Conservation (phyloP, 2,329 filamentous ascomycete species). For the Fusarium sulawesiense region DNA sequence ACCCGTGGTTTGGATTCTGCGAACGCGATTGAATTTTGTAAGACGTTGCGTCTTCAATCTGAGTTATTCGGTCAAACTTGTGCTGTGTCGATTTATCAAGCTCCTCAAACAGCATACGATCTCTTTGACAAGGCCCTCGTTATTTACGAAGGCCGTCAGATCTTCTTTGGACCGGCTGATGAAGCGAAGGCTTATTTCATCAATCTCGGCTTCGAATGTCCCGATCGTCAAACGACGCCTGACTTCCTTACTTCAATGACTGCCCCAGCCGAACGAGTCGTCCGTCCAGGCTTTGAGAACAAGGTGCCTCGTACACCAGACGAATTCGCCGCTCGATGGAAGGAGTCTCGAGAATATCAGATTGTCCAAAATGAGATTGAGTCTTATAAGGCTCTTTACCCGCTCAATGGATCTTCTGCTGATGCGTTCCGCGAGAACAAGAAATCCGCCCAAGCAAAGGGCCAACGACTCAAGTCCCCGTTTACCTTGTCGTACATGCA, state of each 20-base stretch:
- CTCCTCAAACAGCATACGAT: conserved; percentile 68
- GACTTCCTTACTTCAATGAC: conserved; percentile 72
- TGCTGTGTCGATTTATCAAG: conserved; percentile 66
- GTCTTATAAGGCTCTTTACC: conserved; percentile 43
- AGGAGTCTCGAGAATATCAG: conserved; percentile 39
- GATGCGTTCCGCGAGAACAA: conserved; percentile 45
- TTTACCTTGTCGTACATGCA: conserved; percentile 61
- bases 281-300: conserved; percentile 50
- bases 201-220: conserved; percentile 71
- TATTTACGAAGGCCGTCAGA: conserved; percentile 74
- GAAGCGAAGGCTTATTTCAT: conserved; percentile 71
- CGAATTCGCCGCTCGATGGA: conserved; percentile 54
- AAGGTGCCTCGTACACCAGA: conserved; percentile 52
- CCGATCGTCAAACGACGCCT: conserved; percentile 70
- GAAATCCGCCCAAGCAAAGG: conserved; percentile 45
- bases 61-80: conserved; percentile 44
- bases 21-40: conserved; percentile 48
- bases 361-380: not conserved
- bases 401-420: conserved; percentile 35
- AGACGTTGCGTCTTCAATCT: conserved; percentile 43
- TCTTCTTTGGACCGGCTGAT: conserved; percentile 70
- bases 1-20: conserved; percentile 48
- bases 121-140: conserved; percentile 76
- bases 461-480: conserved; percentile 59
- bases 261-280: conserved; percentile 50